Base-by-base conservation (phyloP, 352 stramenopile species). In the Globisporangium viniferum region DNA sequence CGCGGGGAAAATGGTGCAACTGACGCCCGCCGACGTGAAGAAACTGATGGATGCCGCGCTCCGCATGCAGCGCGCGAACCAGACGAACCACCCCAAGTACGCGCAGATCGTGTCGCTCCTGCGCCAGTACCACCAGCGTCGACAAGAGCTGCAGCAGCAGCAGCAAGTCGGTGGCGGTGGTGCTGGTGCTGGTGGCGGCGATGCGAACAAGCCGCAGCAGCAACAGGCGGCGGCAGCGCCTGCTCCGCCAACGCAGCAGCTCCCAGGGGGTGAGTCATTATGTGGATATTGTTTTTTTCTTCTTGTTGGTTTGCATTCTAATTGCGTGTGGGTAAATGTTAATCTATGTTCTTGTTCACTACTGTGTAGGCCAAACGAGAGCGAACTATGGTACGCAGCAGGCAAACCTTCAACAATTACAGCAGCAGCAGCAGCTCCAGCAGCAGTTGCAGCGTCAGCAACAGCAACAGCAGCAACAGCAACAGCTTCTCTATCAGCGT, bases 11-110 rank as follows among this genome's bases (percentile, higher is more conserved):
- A 71, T 71, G 66, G 59, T 71, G 49, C 66, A 72, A 68, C 78
- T 94, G 29, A 82, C 85, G 64, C 51, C 81, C n/a, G 72, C 77
- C 31, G 82, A 95, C 74, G 81, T 89, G 62, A 89, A 91, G 71
- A 89, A 91, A 72, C 81, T 96, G 51, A 93, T 96, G 88, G 79
- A 92, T 64, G 80, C 77, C 22, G 89, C 87, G n/a, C 66, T 94
- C 68, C 87, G 81, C 36, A 93, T 96, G 87, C 81, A 94, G 70
- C 75, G 79, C 51, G 76, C 82, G 57, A 86, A 89, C 36, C 84
- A 94, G 62, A 95, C 88, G 62, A 64, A 73, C 61, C 85, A 94
- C 71, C 87, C 86, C 22, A 93, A 93, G 74, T 96, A 96, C 75
- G 73, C 87, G 66, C 89, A 95, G 75, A 94, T 96, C 70, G 80